Base-by-base conservation (phyloP, 148 eudicot genomes). In the Beta vulgaris region DNA sequence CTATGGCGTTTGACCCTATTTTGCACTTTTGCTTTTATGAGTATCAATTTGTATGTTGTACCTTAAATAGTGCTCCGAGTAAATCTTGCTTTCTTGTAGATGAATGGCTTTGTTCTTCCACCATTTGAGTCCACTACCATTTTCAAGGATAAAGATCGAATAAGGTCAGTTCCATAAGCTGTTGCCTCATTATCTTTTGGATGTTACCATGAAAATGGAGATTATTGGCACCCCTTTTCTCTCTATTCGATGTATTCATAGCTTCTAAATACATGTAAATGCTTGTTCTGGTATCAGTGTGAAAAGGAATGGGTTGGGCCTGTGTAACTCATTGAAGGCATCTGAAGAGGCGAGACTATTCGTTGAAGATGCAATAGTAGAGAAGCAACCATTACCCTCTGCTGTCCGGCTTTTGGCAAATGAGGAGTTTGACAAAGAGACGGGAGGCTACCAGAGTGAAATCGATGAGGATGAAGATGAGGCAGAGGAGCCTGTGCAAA, bases 21-120 rank as follows among this genome's bases (percentile, higher is more conserved):
- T n/a, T n/a, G n/a, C n/a, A n/a, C n/a, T n/a, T 43, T 35, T 58
- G 18, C n/a, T 73, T n/a, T 44, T 58, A 6, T 26, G 39, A 28
- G 23, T 69, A 23, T 40, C 55, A 40, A 44, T 60, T 43, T 29
- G 34, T 73, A 26, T 37, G 29, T n/a, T 18, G 3, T 46, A 26
- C 60, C 43, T 37, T 32, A 8, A 3, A 37, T 42, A 60, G 31
- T 43, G 61, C 9, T 53, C 60, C 80, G 44, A 80, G 28, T 39
- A 32, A 19, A 73, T 39, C 51, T 18, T 65, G 5, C 62, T 79
- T 59, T 75, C 44, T 79, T 81, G 89, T 90, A 95, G 97, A 87
- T 89, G 91, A 92, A 91, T 71, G 97, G 87, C 78, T 95, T 85
- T 86, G 91, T 87, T 73, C 82, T 95, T 81, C 99, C 99, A 61